Conservation (phyloP, 73 alveolate species). For the Tetrahymena borealis region DNA sequence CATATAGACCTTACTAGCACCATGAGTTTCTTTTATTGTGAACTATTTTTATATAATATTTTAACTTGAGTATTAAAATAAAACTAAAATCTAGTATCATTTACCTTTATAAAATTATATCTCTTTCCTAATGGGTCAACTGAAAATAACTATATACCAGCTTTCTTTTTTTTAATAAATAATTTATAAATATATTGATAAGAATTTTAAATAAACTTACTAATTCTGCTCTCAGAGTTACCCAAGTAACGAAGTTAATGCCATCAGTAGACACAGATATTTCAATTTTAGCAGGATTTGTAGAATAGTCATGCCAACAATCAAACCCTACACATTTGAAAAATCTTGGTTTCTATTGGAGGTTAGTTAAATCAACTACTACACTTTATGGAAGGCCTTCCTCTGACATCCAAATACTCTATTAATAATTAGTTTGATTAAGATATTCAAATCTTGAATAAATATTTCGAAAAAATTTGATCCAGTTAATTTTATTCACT, state of each 20-base stretch:
- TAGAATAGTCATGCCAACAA: constrained; percentile 54
- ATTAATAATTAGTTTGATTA: background rate
- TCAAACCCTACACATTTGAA: constrained; percentile 50
- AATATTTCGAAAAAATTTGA: no score
- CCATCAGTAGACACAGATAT: constrained; percentile 35
- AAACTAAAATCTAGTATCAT: background rate
- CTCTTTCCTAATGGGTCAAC: constrained; percentile 42
- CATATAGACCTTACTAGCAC: constrained; percentile 49
- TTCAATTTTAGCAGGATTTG: constrained; percentile 50
- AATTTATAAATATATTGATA: background rate
- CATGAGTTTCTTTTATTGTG: constrained; percentile 44
- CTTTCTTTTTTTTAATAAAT: background rate
- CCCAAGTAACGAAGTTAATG: constrained; percentile 34
- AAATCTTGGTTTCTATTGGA: constrained; percentile 35
- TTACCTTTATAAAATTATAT: constrained; percentile 22
- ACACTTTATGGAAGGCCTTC: constrained; percentile 48
- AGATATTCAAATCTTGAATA: no score
- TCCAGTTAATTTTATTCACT: no score
- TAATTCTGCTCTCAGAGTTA: constrained; percentile 35
- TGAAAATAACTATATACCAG: constrained; percentile 36
- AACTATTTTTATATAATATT: background rate
- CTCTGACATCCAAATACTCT: constrained; percentile 46
- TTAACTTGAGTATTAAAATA: background rate
- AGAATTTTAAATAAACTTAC: background rate
- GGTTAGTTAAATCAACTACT: constrained; percentile 34